Evolutionary conservation across 371 early-diverging fungal species (phyloP).

Genomic region (Mycotypha africana): DNA sequence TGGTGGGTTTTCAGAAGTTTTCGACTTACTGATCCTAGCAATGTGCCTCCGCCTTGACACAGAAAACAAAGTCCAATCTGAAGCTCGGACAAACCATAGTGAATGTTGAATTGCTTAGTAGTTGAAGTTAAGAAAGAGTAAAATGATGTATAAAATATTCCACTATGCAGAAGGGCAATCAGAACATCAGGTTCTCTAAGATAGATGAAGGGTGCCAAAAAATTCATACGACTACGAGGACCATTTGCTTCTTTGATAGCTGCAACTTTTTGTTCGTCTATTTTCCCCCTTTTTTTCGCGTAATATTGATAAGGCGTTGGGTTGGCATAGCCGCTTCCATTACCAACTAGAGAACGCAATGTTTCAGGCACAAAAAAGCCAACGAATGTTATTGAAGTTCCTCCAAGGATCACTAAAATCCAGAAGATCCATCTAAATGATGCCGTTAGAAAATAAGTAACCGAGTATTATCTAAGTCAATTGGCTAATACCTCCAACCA

Average conservation of each 20-base stretch:
- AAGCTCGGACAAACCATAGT: constrained; percentile 19
- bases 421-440: constrained; percentile 29
- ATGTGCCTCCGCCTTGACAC: constrained; percentile 20
- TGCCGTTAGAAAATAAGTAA: neutral
- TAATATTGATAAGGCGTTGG: constrained; percentile 29
- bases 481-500: constrained; percentile 10
- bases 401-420: constrained; percentile 19
- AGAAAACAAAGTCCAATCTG: constrained; percentile 34
- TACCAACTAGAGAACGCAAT: constrained; percentile 45
- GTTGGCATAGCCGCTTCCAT: constrained; percentile 35
- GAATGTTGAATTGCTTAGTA: constrained; percentile 16
- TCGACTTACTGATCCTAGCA: constrained; percentile 27
- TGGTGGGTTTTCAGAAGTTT: too few relatives aligned
- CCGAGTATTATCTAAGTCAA: neutral
- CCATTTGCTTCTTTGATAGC: neutral
- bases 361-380: constrained; percentile 31
- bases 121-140: constrained; percentile 17
- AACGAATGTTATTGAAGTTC: constrained; percentile 8
- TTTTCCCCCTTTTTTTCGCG: constrained; percentile 2
- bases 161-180: constrained; percentile 1
- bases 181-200: constrained; percentile 12
- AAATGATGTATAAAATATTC: neutral
- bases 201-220: constrained; percentile 12
- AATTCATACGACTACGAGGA: constrained; percentile 3
- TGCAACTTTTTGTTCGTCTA: constrained; percentile 9